Evolutionary conservation across 2,329 filamentous ascomycete species (phyloP), one percentile per base, ranked within the genome.

Genomic region (Penicillium freii): DNA sequence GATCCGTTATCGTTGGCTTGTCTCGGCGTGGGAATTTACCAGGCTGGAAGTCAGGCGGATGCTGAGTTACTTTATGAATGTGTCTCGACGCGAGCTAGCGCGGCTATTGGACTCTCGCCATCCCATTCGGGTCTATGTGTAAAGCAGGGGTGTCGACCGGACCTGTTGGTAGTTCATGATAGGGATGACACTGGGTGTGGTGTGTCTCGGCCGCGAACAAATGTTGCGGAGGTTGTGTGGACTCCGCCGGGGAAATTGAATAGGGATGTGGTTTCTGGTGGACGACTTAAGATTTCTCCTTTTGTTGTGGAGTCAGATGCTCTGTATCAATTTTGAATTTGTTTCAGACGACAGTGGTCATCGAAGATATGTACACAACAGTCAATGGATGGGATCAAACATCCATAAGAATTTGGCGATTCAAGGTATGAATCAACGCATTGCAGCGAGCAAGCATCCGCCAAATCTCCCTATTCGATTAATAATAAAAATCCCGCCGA

Each of bases 1-100:
- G 88, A 90, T 73, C 87, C 87, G 1, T 69, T 91, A 48, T 77
- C 78, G 40, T 74, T 89, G 43, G 86, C 87, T 21, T 84, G 81
- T 62, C 73, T 86, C 51, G 84, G 84, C 1, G 84, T 89, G 0
- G 87, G 85, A 0, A 67, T 90, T 4, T 90, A 90, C 66, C 87
- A 90, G 59, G 82, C 84, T 1, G 87, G 87, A 0, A 87, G 84
- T 1, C 80, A 79, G 57, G 67, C 73, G 17, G 85, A 88, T 66
- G 82, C 85, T 0, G 78, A 82, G 59, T 58, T 86, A 4, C 71
- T 91, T 46, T 88, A 81, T 71, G 75, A 81, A 69, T 77, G 78
- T 69, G 77, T 83, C 4, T 82, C 79, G 11, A 75, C 72, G 15
- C 69, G 78, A 31, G 77, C 79, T 1, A 64, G 73, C 19, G 62